Percentiles rank a stretch among this genome's conserved stretches.
phyloP scores from a whole-genome alignment of 78 protist species.

The Dictyostelium firmibasis region DNA sequence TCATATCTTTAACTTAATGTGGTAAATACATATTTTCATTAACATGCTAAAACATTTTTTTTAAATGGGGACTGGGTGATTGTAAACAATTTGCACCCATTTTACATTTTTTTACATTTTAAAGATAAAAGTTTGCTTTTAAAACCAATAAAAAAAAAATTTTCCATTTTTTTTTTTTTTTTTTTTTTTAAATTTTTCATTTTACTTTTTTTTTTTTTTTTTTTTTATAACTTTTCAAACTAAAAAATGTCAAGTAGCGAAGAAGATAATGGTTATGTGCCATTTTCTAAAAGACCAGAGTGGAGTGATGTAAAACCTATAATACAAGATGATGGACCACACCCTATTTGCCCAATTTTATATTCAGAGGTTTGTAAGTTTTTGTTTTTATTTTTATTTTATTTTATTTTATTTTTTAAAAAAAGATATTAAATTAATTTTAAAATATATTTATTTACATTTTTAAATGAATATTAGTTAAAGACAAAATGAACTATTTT shows the following conservation, averaged over 20 bases:
- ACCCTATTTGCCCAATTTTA: slow-evolving; percentile 89
- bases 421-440: not conserved
- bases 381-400: not conserved
- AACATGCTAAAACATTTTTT: too few species aligned
- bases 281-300: slow-evolving; percentile 76
- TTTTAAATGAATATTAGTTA: slow-evolving; percentile 80
- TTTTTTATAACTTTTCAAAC: not conserved
- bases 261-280: slow-evolving; percentile 18
- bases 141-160: too few species aligned
- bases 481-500: slow-evolving; percentile 90
- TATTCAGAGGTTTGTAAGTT: slow-evolving; percentile 84
- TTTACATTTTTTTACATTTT: too few species aligned
- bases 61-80: too few species aligned
- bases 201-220: not conserved
- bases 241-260: not conserved
- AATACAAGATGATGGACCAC: slow-evolving; percentile 90
- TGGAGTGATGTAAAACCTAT: slow-evolving; percentile 93
- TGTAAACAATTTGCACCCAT: too few species aligned
- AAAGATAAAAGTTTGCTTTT: too few species aligned
- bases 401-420: too few species aligned
- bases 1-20: too few species aligned
- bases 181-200: not conserved
- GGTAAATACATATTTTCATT: too few species aligned
- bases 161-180: too few species aligned
- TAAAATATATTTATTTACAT: not conserved